A percentile compares a stretch with the other conserved stretches of the same genome.
These are phyloP conservation scores for Dictyostelium firmibasis DNA, from an alignment of 78 protist species.

Conservation along the genomic window DNA sequence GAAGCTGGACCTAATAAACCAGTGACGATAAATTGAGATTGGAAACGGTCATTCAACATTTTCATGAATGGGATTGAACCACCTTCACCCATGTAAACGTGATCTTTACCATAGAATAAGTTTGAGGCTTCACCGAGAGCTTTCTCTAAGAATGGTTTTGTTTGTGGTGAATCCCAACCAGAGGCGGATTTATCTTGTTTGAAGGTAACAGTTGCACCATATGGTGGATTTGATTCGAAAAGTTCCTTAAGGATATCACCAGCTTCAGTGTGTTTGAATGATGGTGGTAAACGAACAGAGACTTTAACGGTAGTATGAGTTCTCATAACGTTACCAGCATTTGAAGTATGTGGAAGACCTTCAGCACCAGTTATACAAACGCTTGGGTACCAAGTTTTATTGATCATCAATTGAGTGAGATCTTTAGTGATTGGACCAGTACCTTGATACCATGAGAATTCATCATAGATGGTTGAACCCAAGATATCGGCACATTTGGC, in stretches of 20 bases:
- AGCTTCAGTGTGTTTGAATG: constrained; percentile 51
- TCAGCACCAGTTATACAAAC: constrained; percentile 90
- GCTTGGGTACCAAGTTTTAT: constrained; percentile 88
- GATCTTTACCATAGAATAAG: constrained; percentile 74
- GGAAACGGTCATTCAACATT: constrained; percentile 85
- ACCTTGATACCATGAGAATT: constrained; percentile 43
- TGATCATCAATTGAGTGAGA: constrained; percentile 53
- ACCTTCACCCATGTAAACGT: constrained; percentile 83
- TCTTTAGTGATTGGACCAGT: constrained; percentile 78
- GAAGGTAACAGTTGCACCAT: constrained; percentile 88
- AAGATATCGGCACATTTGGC: constrained; percentile 71
- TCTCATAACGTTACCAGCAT: constrained; percentile 91
- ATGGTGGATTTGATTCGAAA: constrained; percentile 88
- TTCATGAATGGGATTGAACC: constrained; percentile 94
- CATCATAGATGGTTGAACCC: constrained; percentile 67
- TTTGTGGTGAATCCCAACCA: constrained; percentile 90
- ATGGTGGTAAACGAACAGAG: constrained; percentile 92
- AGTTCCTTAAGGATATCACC: constrained; percentile 31
- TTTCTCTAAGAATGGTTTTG: constrained; percentile 45
- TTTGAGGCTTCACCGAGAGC: constrained; percentile 77
- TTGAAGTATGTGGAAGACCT: constrained; percentile 83
- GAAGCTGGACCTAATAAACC: constrained; percentile 92
- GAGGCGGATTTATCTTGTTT: constrained; percentile 52
- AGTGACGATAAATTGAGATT: constrained; percentile 89
- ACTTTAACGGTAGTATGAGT: constrained; percentile 82